These are phyloP conservation scores for Phlebiopsis flavidoalba DNA, from an alignment of 768 basidiomycete genomes.

Conservation along the genomic window DNA sequence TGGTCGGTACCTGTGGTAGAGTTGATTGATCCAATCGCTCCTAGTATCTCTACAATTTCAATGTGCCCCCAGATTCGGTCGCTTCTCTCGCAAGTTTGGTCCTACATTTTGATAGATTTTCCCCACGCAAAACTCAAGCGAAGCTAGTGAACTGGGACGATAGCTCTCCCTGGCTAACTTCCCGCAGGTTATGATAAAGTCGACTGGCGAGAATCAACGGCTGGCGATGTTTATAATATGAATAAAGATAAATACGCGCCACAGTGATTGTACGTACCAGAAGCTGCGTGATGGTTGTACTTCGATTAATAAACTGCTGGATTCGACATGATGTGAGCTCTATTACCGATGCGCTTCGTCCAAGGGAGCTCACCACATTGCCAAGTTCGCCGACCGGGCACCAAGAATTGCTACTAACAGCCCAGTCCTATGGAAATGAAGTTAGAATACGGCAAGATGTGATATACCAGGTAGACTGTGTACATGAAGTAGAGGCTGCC, in stretches of 20 bases:
- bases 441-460: neutral
- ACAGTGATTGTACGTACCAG: neutral
- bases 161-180: neutral
- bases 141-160: neutral
- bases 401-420: neutral
- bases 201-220: neutral
- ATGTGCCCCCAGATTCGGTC: neutral
- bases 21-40: neutral
- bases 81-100: neutral
- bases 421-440: neutral
- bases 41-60: neutral
- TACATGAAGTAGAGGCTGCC: neutral
- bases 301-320: neutral
- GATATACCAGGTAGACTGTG: neutral
- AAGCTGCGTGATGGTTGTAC: neutral
- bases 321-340: neutral
- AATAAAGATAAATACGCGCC: neutral
- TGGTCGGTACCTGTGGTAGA: too few species aligned
- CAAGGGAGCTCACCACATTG: neutral
- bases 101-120: neutral
- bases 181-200: neutral
- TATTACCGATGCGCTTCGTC: neutral
- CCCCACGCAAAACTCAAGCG: neutral
- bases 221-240: neutral
- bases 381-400: neutral